Evolutionary conservation across 208 protist species (phyloP).

Genomic region (Herpetomonas tarakana): DNA sequence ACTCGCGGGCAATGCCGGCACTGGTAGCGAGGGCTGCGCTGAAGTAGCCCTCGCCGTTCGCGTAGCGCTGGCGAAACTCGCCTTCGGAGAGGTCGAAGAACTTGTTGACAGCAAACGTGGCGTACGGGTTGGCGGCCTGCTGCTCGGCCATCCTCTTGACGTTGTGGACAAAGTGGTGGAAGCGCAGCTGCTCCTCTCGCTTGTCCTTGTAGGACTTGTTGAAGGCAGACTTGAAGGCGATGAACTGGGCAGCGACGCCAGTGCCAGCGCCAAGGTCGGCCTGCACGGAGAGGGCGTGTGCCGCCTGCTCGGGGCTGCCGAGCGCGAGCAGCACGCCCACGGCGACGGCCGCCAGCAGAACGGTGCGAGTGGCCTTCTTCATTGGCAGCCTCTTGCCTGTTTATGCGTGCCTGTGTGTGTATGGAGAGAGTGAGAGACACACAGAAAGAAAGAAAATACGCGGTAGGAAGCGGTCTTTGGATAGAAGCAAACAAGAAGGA

Average conservation of each 20-base stretch:
- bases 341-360: constrained; percentile 10
- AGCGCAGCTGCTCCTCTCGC: constrained; percentile 30
- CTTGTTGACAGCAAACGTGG: constrained; percentile 44
- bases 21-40: constrained; percentile 5
- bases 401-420: background rate
- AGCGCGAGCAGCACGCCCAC: constrained; percentile 19
- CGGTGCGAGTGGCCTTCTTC: constrained; percentile 15
- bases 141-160: constrained; percentile 22
- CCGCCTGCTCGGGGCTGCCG: background rate
- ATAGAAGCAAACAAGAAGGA: no score
- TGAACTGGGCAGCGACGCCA: constrained; percentile 21
- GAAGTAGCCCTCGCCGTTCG: constrained; percentile 36
- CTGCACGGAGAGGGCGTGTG: constrained; percentile 7
- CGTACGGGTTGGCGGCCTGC: constrained; percentile 46
- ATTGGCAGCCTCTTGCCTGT: background rate
- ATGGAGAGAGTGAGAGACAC: no score
- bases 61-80: constrained; percentile 45
- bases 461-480: no score
- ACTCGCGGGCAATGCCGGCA: constrained; percentile 7
- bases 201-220: constrained; percentile 25
- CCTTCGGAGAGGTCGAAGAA: constrained; percentile 62
- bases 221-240: constrained; percentile 42
- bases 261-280: constrained; percentile 7
- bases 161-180: constrained; percentile 40
- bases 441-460: no score